Evolutionary conservation across 495 filamentous ascomycete species (phyloP).

Genomic region (Neurospora sublineolata): DNA sequence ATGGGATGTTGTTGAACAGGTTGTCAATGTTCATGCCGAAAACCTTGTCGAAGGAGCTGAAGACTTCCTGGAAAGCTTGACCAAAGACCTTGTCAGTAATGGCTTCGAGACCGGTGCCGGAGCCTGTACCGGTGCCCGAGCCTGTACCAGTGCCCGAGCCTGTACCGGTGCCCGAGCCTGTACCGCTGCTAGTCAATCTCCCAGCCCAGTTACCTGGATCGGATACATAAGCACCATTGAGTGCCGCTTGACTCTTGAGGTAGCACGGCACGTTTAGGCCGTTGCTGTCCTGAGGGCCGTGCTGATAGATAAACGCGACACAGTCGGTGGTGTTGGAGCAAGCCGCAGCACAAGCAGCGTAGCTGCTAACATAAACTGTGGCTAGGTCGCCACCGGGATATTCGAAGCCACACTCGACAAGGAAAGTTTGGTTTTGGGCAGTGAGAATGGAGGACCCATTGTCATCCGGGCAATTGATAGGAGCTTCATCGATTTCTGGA

Average conservation of each 20-base stretch:
- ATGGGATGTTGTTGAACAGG: background rate
- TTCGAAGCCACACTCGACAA: background rate
- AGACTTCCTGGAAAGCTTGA: background rate
- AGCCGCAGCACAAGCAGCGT: background rate
- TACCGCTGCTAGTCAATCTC: background rate
- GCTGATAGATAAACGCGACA: background rate
- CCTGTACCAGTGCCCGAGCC: no score
- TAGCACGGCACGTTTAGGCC: background rate
- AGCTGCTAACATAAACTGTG: background rate
- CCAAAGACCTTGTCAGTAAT: background rate
- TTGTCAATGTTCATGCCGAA: background rate
- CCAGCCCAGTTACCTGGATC: background rate
- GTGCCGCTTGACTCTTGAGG: background rate
- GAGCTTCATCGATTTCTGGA: background rate
- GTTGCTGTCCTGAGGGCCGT: background rate
- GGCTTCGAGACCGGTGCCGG: background rate
- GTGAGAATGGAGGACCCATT: background rate
- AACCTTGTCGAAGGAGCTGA: background rate
- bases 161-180: background rate
- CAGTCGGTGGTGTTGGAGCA: background rate
- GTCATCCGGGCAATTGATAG: background rate
- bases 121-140: background rate
- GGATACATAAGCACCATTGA: background rate
- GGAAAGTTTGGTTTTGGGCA: background rate
- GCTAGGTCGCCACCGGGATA: background rate